Percentiles rank a stretch among this genome's conserved stretches.
Evolutionary conservation across 495 filamentous ascomycete species (phyloP).

Genomic region (Neurospora cerealis): DNA sequence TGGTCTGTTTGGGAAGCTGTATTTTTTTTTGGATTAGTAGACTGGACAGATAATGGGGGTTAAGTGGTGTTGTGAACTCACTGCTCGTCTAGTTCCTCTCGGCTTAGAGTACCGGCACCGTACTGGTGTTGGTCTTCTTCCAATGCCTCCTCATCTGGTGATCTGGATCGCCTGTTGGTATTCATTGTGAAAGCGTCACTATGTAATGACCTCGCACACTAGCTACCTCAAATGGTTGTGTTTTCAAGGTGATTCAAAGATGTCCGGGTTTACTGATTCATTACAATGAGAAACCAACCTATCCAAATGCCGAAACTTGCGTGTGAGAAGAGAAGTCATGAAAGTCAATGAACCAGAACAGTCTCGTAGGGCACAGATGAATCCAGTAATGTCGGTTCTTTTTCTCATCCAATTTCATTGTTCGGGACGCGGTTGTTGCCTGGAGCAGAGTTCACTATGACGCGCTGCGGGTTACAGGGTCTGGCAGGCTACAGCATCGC

Average conservation of each 20-base stretch:
- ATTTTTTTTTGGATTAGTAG: background rate
- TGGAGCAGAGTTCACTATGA: background rate
- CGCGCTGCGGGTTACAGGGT: background rate
- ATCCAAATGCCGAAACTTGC: background rate
- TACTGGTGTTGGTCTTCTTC: slow-evolving; percentile 43
- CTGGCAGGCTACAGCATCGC: background rate
- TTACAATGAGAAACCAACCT: background rate
- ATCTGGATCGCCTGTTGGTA: slow-evolving; percentile 12
- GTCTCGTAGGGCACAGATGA: background rate
- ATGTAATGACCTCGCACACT: background rate
- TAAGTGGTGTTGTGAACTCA: slow-evolving; percentile 19
- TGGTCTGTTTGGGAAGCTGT: slow-evolving; percentile 75
- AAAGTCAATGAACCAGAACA: background rate
- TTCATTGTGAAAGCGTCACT: slow-evolving; percentile 9
- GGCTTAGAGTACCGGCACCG: slow-evolving; percentile 28
- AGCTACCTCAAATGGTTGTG: background rate
- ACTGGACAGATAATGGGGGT: background rate
- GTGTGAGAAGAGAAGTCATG: background rate
- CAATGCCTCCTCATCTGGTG: slow-evolving; percentile 42
- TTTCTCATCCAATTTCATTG: background rate
- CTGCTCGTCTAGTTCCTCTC: slow-evolving; percentile 56
- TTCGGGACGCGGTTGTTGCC: background rate
- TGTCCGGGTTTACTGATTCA: background rate
- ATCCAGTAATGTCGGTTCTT: background rate
- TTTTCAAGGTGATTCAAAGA: background rate